Evolutionary conservation across 106 monocot genomes (phyloP), one percentile per base, ranked within the genome.

Genomic region (Apostasia shenzhenica): DNA sequence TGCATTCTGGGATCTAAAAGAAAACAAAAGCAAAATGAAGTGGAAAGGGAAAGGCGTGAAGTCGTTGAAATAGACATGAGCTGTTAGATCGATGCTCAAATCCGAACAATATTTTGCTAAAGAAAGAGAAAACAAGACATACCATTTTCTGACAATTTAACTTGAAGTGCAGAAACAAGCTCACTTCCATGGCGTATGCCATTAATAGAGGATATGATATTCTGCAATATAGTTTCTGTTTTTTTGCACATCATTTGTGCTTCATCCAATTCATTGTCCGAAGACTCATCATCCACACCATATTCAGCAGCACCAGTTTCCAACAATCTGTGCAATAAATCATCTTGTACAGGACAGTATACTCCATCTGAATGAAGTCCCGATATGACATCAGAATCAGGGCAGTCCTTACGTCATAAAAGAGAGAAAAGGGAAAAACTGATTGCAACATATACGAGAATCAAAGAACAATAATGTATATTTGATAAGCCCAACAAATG

Each of bases 231-330:
- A 55, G 68, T 62, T 69, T 62, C 72, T 42, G 76, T 66, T 43
- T 59, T 70, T 57, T 6, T 50, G 57, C 72, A 76, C 66, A 63
- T 14, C 3, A 48, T 78, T 47, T 42, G 48, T 47, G 52, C 40
- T 67, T 70, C 61, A 78, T 72, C 69, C 66, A 79, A 63, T 14
- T 59, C 72, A 41, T 71, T 57, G 55, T 58, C 64, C 55, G 59
- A 6, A n/a, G 75, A 59, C 9, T 45, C 45, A 73, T 54, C 54
- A 71, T 48, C 80, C 41, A 75, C 81, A 42, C 69, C 81, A 72
- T 82, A 81, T 73, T 87, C 81, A 68, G 86, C 80, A 5, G 85
- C 83, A 57, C 79, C 87, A 43, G 83, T 79, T 78, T 93, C 78
- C 45, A 89, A 53, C 2, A 88, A 76, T 62, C 87, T 89, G 46